These are phyloP conservation scores for Rugonectria rugulosa DNA, from an alignment of 2,329 filamentous ascomycete genomes.

Conservation along the genomic window DNA sequence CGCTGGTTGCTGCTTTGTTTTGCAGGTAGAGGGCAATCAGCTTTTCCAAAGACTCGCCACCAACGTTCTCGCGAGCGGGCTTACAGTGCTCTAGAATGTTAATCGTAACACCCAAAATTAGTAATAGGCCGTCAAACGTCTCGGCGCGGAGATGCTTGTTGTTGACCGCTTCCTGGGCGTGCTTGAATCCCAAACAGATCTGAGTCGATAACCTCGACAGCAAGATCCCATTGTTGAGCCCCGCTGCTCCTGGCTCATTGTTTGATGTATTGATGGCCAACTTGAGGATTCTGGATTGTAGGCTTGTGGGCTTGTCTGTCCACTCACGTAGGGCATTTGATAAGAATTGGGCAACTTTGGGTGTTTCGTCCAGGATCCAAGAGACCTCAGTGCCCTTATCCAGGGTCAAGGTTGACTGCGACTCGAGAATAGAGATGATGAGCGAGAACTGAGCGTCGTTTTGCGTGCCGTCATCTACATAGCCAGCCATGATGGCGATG, in stretches of 20 bases:
- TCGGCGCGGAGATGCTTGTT: slow-evolving; percentile 57
- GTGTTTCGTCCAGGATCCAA: slow-evolving; percentile 37
- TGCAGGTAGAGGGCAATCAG: slow-evolving; percentile 73
- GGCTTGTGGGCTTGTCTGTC: slow-evolving; percentile 37
- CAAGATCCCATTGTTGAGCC: slow-evolving; percentile 70
- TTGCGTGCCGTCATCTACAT: slow-evolving; percentile 23
- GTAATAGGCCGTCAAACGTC: slow-evolving; percentile 74
- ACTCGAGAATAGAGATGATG: slow-evolving; percentile 49
- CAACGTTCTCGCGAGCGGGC: slow-evolving; percentile 58
- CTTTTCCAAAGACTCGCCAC: slow-evolving; percentile 57
- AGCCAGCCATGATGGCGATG: slow-evolving; percentile 32
- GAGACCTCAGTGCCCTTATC: slow-evolving; percentile 30
- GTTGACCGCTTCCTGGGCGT: slow-evolving; percentile 56
- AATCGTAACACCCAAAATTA: slow-evolving; percentile 83
- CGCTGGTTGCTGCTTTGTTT: slow-evolving; percentile 68
- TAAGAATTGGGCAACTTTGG: slow-evolving; percentile 42
- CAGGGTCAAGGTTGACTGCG: slow-evolving; percentile 42
- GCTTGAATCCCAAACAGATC: slow-evolving; percentile 60
- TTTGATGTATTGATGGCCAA: slow-evolving; percentile 88
- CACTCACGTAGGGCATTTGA: slow-evolving; percentile 40
- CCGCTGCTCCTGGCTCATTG: slow-evolving; percentile 74
- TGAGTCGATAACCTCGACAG: slow-evolving; percentile 56
- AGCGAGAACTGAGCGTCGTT: slow-evolving; percentile 52
- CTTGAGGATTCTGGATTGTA: slow-evolving; percentile 49
- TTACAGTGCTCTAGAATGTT: slow-evolving; percentile 85